Conservation (phyloP, 495 filamentous ascomycete species). For the Penicillium egyptiacum region DNA sequence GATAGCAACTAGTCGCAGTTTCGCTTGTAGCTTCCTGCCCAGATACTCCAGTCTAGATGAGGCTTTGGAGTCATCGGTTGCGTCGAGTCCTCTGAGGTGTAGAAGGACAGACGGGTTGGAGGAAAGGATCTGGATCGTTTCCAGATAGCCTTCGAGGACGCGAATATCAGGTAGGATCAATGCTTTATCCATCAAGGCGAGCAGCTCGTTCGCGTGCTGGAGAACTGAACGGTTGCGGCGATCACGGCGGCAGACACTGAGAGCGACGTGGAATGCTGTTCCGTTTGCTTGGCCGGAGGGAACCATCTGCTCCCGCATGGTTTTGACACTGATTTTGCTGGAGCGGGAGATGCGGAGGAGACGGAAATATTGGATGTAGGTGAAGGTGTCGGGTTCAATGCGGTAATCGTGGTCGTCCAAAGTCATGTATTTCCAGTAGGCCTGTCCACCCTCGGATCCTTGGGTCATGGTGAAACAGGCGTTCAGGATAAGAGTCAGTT, state of each 20-base stretch:
- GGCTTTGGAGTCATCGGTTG: constrained; percentile 10
- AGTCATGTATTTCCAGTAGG: constrained; percentile 77
- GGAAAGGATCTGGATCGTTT: constrained; percentile 24
- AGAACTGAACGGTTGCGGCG: constrained; percentile 65
- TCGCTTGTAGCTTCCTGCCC: constrained; percentile 31
- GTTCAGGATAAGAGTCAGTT: constrained; percentile 66
- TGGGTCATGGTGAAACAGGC: constrained; percentile 49
- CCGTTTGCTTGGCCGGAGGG: constrained; percentile 36
- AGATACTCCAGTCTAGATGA: constrained; percentile 19
- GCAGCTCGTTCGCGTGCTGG: constrained; percentile 53
- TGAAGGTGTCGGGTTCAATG: constrained; percentile 67
- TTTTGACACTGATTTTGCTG: constrained; percentile 51
- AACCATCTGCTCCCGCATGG: constrained; percentile 51
- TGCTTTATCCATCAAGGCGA: constrained; percentile 53
- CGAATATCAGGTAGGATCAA: constrained; percentile 38
- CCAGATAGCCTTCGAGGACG: constrained; percentile 34
- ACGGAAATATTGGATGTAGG: constrained; percentile 65
- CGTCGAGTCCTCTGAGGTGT: constrained; percentile 27
- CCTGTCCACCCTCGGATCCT: constrained; percentile 38
- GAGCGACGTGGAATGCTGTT: constrained; percentile 68
- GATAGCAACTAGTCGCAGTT: constrained; percentile 27
- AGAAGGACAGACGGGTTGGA: constrained; percentile 36
- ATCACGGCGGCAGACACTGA: constrained; percentile 68
- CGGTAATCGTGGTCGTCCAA: constrained; percentile 34
- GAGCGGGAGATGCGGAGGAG: constrained; percentile 63